Conservation (phyloP, 2,329 filamentous ascomycete genomes). For the Penicillium sp. region DNA sequence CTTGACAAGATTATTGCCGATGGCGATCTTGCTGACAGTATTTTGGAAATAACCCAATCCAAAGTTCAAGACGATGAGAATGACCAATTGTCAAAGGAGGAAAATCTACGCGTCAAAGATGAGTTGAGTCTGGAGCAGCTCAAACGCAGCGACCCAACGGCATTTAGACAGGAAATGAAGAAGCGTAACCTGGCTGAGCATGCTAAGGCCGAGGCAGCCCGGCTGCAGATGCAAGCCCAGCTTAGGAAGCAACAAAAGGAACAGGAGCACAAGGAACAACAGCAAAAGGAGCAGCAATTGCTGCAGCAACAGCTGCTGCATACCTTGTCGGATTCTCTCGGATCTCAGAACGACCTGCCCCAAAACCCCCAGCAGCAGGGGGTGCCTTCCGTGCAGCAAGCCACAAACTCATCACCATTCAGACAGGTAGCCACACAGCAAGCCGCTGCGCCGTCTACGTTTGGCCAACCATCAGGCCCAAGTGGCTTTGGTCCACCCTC, state of each 20-base stretch:
- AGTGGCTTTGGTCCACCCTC: slow-evolving; percentile 28
- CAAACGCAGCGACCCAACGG: neutral
- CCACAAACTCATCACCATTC: slow-evolving; percentile 20
- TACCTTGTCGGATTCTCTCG: neutral
- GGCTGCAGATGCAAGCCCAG: neutral
- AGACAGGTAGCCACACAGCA: slow-evolving; percentile 18
- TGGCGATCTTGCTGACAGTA: neutral
- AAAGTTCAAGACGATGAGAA: neutral
- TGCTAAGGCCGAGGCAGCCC: neutral
- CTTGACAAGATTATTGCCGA: slow-evolving; percentile 55
- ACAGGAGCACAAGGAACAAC: neutral
- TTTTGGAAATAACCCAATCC: neutral
- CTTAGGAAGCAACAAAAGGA: neutral
- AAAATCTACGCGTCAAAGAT: neutral
- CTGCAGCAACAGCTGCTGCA: too few relatives aligned
- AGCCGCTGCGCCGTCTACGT: slow-evolving; percentile 1
- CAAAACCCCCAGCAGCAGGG: neutral
- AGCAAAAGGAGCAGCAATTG: neutral
- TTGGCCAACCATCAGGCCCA: slow-evolving; percentile 19
- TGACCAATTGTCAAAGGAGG: neutral
- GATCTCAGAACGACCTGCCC: neutral
- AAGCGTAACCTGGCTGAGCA: neutral
- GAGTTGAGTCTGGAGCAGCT: neutral
- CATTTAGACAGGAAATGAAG: neutral
- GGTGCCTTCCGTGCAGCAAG: neutral